Base-by-base conservation (phyloP, 2,329 filamentous ascomycete species). In the Sporothrix dimorphospora region DNA sequence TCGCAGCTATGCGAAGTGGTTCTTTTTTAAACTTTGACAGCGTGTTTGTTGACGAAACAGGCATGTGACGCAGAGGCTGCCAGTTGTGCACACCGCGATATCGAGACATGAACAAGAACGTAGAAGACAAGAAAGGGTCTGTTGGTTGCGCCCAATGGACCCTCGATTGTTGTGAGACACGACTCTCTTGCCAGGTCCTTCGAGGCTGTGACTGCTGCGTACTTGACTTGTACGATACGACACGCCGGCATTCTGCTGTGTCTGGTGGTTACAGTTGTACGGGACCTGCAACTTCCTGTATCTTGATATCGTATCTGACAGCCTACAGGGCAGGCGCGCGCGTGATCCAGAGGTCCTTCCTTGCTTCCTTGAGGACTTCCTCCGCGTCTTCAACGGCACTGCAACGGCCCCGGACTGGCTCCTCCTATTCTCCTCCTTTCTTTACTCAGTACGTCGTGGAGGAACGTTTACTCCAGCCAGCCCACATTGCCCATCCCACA, bases 371-470 rank as follows among this genome's bases (percentile, higher is more conserved):
- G n/a, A n/a, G 27, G 12, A 24, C 21, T 16, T 65, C 38, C 38
- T 65, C 59, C 21, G 40, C 21, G 59, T 65, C 21, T 24, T 27
- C 38, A 45, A 65, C 38, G 59, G 38, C 59, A 27, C 38, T 65
- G 38, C 59, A 65, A 42, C 21, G 38, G 59, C 59, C 59, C 59
- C 59, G 38, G 34, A 61, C 57, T n/a, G 57, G n/a, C n/a, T 27
- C 8, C 38, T 40, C 24, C 27, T 24, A 19, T 24, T 57, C 53
- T 55, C 19, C 21, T 53, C 49, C 24, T 51, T 24, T 53, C 16
- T 63, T 63, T 0, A 8, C 21, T 11, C n/a, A n/a, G n/a, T n/a
- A n/a, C n/a, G n/a, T n/a, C n/a, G n/a, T 51, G 19, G 3, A 21
- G 51, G n/a, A n/a, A n/a, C n/a, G n/a, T n/a, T n/a, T 40, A 40